phyloP scores from a whole-genome alignment of 1,284 basidiomycete species.

The Cryptococcus neoformans region DNA sequence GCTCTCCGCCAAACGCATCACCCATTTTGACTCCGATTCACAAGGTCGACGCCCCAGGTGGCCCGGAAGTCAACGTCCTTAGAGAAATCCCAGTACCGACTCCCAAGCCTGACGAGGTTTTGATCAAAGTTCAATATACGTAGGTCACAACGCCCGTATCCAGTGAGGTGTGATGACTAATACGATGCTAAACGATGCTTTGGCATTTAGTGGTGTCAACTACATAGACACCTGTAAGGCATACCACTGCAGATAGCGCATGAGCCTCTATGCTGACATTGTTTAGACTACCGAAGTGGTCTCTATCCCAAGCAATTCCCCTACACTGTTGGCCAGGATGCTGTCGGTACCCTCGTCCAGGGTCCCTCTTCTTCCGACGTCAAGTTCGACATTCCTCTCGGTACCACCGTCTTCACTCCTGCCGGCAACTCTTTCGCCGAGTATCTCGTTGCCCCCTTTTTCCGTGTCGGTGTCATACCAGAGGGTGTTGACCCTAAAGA shows the following conservation, averaged over 20 bases:
- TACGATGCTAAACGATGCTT: neutral
- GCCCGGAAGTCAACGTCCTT: constrained; percentile 65
- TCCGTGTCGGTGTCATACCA: constrained; percentile 57
- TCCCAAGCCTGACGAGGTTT: constrained; percentile 62
- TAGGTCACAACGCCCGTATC: constrained; percentile 5
- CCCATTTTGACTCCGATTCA: neutral
- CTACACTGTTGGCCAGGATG: constrained; percentile 72
- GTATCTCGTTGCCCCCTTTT: constrained; percentile 67
- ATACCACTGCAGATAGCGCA: too few species aligned
- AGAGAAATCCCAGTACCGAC: constrained; percentile 60
- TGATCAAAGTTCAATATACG: constrained; percentile 66
- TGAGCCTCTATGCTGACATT: neutral
- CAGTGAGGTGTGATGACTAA: neutral
- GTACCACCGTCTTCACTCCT: constrained; percentile 54
- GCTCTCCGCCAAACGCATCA: neutral
- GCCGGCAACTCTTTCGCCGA: constrained; percentile 65
- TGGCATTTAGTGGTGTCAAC: constrained; percentile 64
- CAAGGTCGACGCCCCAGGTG: constrained; percentile 58
- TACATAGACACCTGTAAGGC: constrained; percentile 57
- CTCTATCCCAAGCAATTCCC: constrained; percentile 61
- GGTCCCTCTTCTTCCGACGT: constrained; percentile 57
- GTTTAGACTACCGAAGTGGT: constrained; percentile 47
- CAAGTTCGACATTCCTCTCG: constrained; percentile 49
- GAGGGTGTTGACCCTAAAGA: constrained; percentile 58
- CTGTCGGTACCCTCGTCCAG: constrained; percentile 67